Evolutionary conservation across 2,329 filamentous ascomycete species (phyloP).

Genomic region (Aspergillus versicolor): DNA sequence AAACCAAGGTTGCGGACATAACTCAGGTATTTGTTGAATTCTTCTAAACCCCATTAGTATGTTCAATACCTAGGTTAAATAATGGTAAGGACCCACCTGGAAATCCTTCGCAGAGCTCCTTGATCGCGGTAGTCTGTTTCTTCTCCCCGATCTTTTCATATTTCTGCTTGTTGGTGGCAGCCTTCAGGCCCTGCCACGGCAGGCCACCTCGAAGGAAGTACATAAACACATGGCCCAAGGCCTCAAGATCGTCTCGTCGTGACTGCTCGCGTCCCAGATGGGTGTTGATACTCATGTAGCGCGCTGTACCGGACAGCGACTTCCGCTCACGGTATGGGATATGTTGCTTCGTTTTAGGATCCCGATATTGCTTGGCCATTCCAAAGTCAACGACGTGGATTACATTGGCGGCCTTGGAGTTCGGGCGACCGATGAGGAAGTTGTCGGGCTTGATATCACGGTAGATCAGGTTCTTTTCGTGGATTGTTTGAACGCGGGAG

Average conservation of each 20-base stretch:
- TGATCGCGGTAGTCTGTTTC: slow-evolving; percentile 97
- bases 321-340: slow-evolving; percentile 97
- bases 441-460: slow-evolving; percentile 99
- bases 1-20: slow-evolving; percentile 98
- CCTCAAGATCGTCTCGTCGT: slow-evolving; percentile 91
- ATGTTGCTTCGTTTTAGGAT: slow-evolving; percentile 98
- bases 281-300: slow-evolving; percentile 99
- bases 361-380: slow-evolving; percentile 99
- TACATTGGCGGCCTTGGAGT: slow-evolving; percentile 92
- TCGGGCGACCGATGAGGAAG: slow-evolving; percentile 91
- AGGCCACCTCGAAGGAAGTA: slow-evolving; percentile 67
- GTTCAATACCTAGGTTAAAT: neutral
- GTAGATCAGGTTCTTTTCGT: slow-evolving; percentile 99
- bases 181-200: slow-evolving; percentile 68
- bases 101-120: slow-evolving; percentile 94
- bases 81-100: slow-evolving; percentile 56
- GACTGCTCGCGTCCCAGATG: slow-evolving; percentile 96
- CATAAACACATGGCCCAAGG: slow-evolving; percentile 69
- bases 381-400: slow-evolving; percentile 99
- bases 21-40: slow-evolving; percentile 96
- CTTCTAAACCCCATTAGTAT: slow-evolving; percentile 56
- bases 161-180: slow-evolving; percentile 84
- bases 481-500: slow-evolving; percentile 87
- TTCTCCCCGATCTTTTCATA: slow-evolving; percentile 99
- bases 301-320: slow-evolving; percentile 90